Conservation (phyloP, 441 rosid species). For the Theobroma grandiflorum region DNA sequence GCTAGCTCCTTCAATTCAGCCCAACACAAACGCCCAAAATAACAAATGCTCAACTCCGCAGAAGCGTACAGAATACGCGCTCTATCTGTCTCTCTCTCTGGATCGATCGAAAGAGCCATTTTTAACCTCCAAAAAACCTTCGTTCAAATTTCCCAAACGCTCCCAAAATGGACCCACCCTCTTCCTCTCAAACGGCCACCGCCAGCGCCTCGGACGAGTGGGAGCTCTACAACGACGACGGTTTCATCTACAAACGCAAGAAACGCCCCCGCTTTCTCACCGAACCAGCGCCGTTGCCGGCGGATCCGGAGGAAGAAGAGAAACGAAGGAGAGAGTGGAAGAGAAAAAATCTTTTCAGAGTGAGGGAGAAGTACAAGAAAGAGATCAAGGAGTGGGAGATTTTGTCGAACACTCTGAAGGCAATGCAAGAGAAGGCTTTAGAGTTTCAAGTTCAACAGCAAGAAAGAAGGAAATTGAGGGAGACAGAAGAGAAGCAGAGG, state of each 20-base stretch:
- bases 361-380: constrained; percentile 55
- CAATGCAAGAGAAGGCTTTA: constrained; percentile 53
- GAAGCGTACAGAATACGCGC: neutral
- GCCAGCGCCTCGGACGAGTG: constrained; percentile 51
- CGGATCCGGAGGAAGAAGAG: constrained; percentile 59
- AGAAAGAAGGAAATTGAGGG: constrained; percentile 19
- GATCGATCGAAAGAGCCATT: neutral
- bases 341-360: constrained; percentile 54
- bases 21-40: too few species aligned
- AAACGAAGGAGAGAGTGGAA: constrained; percentile 50
- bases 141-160: neutral
- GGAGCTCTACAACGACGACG: constrained; percentile 79
- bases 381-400: constrained; percentile 73
- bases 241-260: constrained; percentile 79
- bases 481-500: constrained; percentile 21
- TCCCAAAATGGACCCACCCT: constrained; percentile 27
- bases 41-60: too few species aligned
- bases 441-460: constrained; percentile 37
- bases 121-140: neutral
- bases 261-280: constrained; percentile 47
- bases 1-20: too few species aligned
- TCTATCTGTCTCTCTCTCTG: neutral
- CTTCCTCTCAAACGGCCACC: constrained; percentile 22
- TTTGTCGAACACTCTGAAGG: constrained; percentile 59
- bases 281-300: constrained; percentile 32